A percentile compares a stretch with the other conserved stretches of the same genome.
These are phyloP conservation scores for Gossypium sturtianum DNA, from an alignment of 345 rosid species.

Conservation along the genomic window DNA sequence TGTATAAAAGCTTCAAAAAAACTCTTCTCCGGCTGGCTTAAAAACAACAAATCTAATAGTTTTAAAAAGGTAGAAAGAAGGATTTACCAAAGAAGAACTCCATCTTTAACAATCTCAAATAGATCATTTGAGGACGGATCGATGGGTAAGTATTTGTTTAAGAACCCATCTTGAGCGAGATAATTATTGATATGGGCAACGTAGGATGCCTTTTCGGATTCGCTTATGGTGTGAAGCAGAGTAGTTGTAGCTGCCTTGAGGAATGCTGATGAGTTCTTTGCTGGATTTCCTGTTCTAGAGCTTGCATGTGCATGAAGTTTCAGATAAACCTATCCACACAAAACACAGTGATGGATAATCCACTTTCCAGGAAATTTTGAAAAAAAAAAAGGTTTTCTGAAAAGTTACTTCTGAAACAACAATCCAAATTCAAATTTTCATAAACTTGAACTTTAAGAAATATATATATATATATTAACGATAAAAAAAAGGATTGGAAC, in stretches of 20 bases:
- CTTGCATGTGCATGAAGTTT: conserved; percentile 83
- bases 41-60: neutral
- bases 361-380: neutral
- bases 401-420: neutral
- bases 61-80: neutral
- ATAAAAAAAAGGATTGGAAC: neutral
- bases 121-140: conserved; percentile 83
- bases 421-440: neutral
- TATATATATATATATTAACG: neutral
- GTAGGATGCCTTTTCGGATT: conserved; percentile 92
- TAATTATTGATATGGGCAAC: conserved; percentile 87
- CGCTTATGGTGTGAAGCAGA: conserved; percentile 82
- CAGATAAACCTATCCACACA: conserved; percentile 49
- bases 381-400: neutral
- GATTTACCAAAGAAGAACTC: conserved; percentile 85
- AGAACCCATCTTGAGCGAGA: conserved; percentile 71
- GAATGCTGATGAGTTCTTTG: conserved; percentile 85
- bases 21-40: neutral
- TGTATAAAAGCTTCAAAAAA: conserved; percentile 8
- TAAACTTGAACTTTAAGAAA: neutral
- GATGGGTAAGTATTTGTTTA: conserved; percentile 67
- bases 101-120: conserved; percentile 88
- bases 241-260: conserved; percentile 92
- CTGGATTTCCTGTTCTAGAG: conserved; percentile 64
- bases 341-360: neutral